Evolutionary conservation across 2,329 filamentous ascomycete genomes (phyloP), one percentile per base, ranked within the genome.

Genomic region (Penicillium sp.): DNA sequence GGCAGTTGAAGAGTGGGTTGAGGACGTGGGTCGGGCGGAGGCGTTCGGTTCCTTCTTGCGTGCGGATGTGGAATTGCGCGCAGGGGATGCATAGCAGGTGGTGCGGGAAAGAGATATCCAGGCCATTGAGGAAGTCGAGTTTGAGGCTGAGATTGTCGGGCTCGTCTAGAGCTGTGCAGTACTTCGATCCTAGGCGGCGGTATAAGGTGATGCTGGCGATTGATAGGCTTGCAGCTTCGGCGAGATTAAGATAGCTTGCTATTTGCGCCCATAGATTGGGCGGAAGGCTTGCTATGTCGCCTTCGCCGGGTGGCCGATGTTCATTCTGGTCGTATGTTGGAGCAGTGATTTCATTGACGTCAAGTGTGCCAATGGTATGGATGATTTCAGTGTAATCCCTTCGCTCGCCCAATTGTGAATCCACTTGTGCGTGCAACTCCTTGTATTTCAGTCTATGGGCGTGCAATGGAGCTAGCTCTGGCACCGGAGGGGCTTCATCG

Each of bases 51-150:
- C 83, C 83, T 34, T 76, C 75, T 47, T 79, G 74, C 1, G 75
- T 80, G 40, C 84, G 78, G 5, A 75, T 67, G 64, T 86, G 84
- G 67, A 81, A 86, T 51, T 69, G 73, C 13, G 70, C 76, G 64
- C 84, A 86, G 5, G 78, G 77, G 63, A 84, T 82, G 67, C 84
- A 86, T 50, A 85, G 76, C 7, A 86, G 74, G 61, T 85, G 81
- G 34, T 77, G 72, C 2, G 83, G 83, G 16, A 83, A 70, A 14
- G 74, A 66, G 11, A 70, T 65, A 56, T 86, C 82, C 63, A 85
- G 73, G 2, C 69, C 66, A 11, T 75, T 63, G 5, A 86, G 73
- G 62, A 86, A 84, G 4, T 77, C 69, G 42, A 78, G 70, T 47
- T 78, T 79, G 54, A 80, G 67, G 5, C 73, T 59, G 41, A 68